A percentile compares a stretch with the other conserved stretches of the same genome.
phyloP scores from a whole-genome alignment of 805 yeast species.

The Starmera dryadoides region DNA sequence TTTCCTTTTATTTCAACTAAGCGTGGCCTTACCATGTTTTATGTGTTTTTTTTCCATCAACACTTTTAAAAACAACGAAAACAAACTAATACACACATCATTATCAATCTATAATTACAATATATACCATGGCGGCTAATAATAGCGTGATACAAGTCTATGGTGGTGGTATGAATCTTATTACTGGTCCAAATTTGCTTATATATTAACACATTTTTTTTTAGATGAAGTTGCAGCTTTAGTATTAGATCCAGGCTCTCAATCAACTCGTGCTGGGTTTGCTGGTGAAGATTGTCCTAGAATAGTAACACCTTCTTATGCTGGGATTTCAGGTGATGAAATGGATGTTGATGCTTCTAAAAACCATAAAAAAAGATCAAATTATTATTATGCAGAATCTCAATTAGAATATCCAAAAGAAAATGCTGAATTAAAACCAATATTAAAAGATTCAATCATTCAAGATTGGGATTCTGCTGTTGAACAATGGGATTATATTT shows the following conservation, averaged over 20 bases:
- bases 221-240: conserved; percentile 83
- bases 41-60: too few species aligned
- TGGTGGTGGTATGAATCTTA: conserved; percentile 31
- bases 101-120: too few species aligned
- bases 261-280: conserved; percentile 75
- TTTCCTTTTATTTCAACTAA: too few species aligned
- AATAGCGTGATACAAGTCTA: conserved; percentile 40
- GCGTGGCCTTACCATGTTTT: too few species aligned
- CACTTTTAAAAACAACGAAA: too few species aligned
- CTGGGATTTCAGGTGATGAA: conserved; percentile 29
- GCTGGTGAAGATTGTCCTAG: conserved; percentile 91
- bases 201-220: not conserved
- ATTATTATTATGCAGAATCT: conserved; percentile 29
- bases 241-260: conserved; percentile 88
- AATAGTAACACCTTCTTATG: conserved; percentile 64
- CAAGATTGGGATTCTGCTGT: conserved; percentile 82
- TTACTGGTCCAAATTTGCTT: too few species aligned
- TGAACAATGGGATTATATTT: conserved; percentile 62
- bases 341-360: conserved; percentile 17
- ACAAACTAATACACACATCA: too few species aligned
- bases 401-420: conserved; percentile 44
- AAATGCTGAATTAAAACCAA: conserved; percentile 45
- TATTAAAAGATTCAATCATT: conserved; percentile 54
- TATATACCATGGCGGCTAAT: conserved; percentile 2
- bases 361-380: conserved; percentile 16